Evolutionary conservation across 2,329 filamentous ascomycete species (phyloP).

Genomic region (Fusarium torreyae): DNA sequence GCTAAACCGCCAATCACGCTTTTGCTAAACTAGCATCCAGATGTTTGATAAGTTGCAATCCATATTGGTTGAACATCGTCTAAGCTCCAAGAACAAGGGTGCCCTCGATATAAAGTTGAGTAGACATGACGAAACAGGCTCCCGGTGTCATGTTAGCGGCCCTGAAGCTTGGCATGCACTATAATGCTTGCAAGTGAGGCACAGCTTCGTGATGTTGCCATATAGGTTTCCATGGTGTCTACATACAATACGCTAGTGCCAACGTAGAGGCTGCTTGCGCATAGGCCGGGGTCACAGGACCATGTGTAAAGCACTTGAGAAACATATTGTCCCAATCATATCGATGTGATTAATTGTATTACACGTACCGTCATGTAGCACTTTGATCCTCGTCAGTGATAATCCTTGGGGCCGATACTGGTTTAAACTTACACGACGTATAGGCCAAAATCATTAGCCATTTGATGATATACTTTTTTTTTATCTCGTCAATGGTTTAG

Average conservation of each 20-base stretch:
- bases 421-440: no score
- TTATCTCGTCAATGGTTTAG: no score
- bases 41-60: neutral
- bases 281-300: no score
- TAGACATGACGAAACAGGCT: neutral
- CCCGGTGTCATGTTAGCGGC: neutral
- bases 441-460: no score
- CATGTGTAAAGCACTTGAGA: no score
- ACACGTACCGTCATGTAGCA: no score
- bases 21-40: neutral
- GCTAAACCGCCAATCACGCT: slow-evolving; percentile 3
- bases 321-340: no score
- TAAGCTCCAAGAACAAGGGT: neutral
- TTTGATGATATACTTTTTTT: no score
- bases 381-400: no score
- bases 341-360: no score
- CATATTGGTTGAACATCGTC: neutral
- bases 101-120: neutral
- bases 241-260: neutral
- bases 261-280: no score
- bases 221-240: neutral
- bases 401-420: no score
- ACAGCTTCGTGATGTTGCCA: neutral
- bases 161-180: neutral
- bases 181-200: neutral